Base-by-base conservation (phyloP, 2,329 filamentous ascomycete species). In the Leptographium wingfieldii region DNA sequence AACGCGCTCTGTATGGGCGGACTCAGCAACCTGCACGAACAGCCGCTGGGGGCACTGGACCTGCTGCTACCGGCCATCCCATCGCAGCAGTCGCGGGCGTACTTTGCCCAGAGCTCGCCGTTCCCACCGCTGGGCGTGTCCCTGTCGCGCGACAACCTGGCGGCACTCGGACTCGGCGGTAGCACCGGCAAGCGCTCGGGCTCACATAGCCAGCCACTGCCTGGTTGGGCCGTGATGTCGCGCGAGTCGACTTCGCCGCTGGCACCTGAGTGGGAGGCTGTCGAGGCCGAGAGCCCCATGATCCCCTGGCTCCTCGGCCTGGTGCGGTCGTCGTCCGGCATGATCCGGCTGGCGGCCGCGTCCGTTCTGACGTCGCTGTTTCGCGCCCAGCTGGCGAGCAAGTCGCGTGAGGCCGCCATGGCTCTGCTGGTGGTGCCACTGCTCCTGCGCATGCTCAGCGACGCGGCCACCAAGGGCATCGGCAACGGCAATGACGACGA, bases 301-400 rank as follows among this genome's bases (percentile, higher is more conserved):
- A 77, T 92, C 48, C 83, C 87, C 1, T 92, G 87, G 84, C 78
- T 94, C 22, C 80, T 92, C 53, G 76, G 81, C 56, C 70, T 87
- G 53, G 77, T 83, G 54, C 79, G 87, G 64, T 77, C 80, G 16
- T 77, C 80, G 29, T 71, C 73, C 55, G 81, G 82, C 33, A 74
- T 81, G 63, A 80, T 84, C 60, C 78, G 86, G 25, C 72, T 91
- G 56, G 83, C 86, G 76, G 87, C 88, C 38, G 82, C 85, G 10
- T 83, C 82, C 35, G 76, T 92, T 10, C 76, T 91, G 51, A 83
- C 87, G 1, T 81, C 83, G 25, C 75, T 92, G 16, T 88, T 86
- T 70, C 85, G 84, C 65, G 78, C 85, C 14, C 84, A 84, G 0
- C 77, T 90, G 61, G 80, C 85, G 4, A 83, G 78, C 63, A 85